Evolutionary conservation across 73 alveolate species (phyloP).

Genomic region (Durusdinium trenchii): DNA sequence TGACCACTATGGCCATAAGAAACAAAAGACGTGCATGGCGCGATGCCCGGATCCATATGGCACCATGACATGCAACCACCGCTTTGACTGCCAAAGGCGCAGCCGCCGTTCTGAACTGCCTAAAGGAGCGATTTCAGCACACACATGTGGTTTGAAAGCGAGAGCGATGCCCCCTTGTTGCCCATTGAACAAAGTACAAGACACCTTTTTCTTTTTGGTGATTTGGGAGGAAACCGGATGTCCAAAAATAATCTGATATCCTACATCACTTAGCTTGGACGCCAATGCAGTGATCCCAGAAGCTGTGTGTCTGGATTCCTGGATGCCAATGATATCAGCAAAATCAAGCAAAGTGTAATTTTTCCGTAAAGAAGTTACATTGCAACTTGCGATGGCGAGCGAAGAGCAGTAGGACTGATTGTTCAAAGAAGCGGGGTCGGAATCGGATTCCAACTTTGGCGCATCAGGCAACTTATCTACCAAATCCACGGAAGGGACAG

Average conservation of each 20-base stretch:
- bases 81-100: not conserved
- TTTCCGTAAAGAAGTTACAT: not conserved
- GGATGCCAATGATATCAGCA: not conserved
- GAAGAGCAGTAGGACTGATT: not conserved
- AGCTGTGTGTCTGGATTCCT: conserved; percentile 5
- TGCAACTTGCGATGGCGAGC: not conserved
- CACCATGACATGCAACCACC: conserved; percentile 16
- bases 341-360: not conserved
- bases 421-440: not conserved
- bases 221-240: not conserved
- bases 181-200: conserved; percentile 23
- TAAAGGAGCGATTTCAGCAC: not conserved
- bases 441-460: too few species aligned
- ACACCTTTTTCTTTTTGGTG: not conserved
- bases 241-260: not conserved
- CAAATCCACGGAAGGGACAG: too few species aligned
- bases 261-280: not conserved
- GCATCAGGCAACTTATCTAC: too few species aligned
- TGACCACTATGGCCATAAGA: conserved; percentile 1
- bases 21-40: not conserved
- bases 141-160: not conserved
- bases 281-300: not conserved
- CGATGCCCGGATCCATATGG: conserved; percentile 22
- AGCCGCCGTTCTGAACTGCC: not conserved
- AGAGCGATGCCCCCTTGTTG: conserved; percentile 3